These are phyloP conservation scores for Claviceps monticola DNA, from an alignment of 2,329 filamentous ascomycete genomes.

Conservation along the genomic window DNA sequence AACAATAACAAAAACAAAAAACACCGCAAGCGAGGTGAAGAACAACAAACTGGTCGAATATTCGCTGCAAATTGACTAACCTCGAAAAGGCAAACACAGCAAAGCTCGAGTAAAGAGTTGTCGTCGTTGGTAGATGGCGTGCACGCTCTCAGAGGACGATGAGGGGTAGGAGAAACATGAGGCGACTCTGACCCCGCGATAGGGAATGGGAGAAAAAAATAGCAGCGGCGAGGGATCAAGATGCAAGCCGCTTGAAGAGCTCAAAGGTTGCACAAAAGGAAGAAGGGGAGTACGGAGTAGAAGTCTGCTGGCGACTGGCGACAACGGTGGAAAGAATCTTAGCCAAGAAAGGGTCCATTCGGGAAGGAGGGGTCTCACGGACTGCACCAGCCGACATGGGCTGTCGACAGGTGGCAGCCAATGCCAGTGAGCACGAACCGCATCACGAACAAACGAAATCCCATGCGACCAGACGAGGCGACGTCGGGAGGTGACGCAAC, in stretches of 20 bases:
- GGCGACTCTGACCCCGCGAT: conserved; percentile 2
- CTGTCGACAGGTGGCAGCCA: no score
- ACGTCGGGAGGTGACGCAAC: no score
- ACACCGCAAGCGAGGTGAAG: conserved; percentile 2
- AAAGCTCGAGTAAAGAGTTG: neutral
- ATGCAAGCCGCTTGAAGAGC: neutral
- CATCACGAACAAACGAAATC: no score
- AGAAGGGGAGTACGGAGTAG: neutral
- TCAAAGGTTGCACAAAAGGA: conserved; percentile 5
- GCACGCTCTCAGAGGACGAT: neutral
- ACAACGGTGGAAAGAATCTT: neutral
- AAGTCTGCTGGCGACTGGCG: neutral
- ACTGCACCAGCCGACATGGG: neutral
- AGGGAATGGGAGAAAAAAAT: neutral
- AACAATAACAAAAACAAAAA: neutral
- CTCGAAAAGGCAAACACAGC: neutral
- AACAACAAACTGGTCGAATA: conserved; percentile 1
- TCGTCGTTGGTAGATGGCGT: neutral
- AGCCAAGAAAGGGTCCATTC: conserved; percentile 4
- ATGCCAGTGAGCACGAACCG: no score
- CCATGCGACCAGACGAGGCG: no score
- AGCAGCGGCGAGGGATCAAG: neutral
- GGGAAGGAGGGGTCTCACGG: conserved; percentile 4
- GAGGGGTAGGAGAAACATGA: conserved; percentile 1
- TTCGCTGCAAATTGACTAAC: conserved; percentile 6